Base-by-base conservation (phyloP, 257 asterid genomes). In the Gentiana straminea region DNA sequence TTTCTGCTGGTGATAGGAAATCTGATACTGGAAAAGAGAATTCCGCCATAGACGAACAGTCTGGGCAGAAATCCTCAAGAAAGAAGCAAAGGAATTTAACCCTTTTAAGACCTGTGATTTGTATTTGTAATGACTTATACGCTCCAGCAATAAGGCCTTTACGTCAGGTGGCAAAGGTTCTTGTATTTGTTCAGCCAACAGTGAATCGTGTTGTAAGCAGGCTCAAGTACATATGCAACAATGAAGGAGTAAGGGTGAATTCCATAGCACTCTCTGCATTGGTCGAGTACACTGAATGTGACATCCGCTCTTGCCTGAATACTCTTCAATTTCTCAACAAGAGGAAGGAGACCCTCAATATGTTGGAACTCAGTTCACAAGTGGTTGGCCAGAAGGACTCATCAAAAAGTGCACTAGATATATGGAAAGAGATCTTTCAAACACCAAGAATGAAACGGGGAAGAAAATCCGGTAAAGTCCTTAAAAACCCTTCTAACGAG, bases 401-500 rank as follows among this genome's bases (percentile, higher is more conserved):
- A 64, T 63, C 94, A 58, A 88, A 62, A 80, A 85, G 90, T 75
- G 92, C 94, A 60, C 82, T 92, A 68, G 95, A 85, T 65, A 61
- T 92, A 67, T 92, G 98, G 98, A 92, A 88, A 83, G 97, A 85
- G 98, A 78, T 92, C 67, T 92, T 92, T 73, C 98, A 92, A 70
- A 88, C 76, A 86, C 72, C 69, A 69, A 83, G 64, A 72, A 75
- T 61, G 51, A 88, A 83, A 76, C 67, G 65, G 65, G 69, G 69
- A 49, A 81, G 77, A 68, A 78, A 72, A 64, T 72, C 81, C 34
- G 58, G 58, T 52, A 70, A 61, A 52, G 59, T 77, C 58, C 61
- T 77, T 65, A 69, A 68, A 69, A 70, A 67, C 68, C 65, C 13
- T 52, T 69, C 82, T 38, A 75, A 63, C 57, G 84, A 88, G 66